Base-by-base conservation (phyloP, 257 asterid genomes). In the Ligustrum vulgare region DNA sequence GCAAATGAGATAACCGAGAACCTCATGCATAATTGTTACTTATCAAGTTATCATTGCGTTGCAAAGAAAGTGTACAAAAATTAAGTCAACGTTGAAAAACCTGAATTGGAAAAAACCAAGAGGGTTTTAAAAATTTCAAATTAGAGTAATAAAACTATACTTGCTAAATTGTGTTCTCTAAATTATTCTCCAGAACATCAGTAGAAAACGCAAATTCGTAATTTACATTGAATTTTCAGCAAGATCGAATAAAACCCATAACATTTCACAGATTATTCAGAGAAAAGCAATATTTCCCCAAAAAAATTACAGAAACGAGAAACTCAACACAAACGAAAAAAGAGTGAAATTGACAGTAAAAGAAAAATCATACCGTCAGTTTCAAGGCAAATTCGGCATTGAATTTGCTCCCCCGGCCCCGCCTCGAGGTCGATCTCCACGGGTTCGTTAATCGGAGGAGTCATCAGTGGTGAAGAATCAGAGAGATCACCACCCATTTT, bases 361-460 rank as follows among this genome's bases (percentile, higher is more conserved):
- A 54, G 11, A 28, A 47, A 72, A 62, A 35, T 56, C n/a, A 4
- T 78, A 94, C 98, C 98, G 78, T 94, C 98, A 66, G 87, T 80
- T 80, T 94, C 98, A 62, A 94, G 97, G 85, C 98, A 94, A 87
- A 94, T 94, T 71, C 98, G 94, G 87, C 98, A 94, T 35, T 94
- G 98, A 82, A 92, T 92, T 85, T 94, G 98, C 74, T 94, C 98
- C 16, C 81, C 91, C 2, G 97, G 93, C 34, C 98, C 98, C 43
- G 94, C 94, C 86, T 94, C 98, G 51, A 94, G 96, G 86, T 94
- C 98, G 77, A 94, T 86, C 81, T 89, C 98, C 8, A 90, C 87
- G 34, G 84, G 84, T 62, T 82, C 88, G 18, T 81, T 75, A 74
- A 92, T 84, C 78, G 87, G 91, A 73, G 98, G 98, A 79, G 97